These are phyloP conservation scores for Alternaria postmessia DNA, from an alignment of 2,329 filamentous ascomycete genomes.

Conservation along the genomic window DNA sequence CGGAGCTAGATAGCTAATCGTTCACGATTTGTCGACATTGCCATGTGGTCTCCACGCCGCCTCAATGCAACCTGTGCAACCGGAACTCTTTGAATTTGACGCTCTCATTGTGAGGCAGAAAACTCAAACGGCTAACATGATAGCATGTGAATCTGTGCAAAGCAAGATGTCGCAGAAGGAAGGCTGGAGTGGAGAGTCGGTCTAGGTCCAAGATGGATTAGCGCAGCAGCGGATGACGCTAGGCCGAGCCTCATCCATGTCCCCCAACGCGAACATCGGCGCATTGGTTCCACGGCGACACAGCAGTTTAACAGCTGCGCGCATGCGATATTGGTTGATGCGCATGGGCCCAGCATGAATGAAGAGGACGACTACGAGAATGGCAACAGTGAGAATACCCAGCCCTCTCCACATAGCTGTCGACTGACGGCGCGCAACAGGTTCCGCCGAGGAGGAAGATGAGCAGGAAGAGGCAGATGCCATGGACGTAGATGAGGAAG, in stretches of 20 bases:
- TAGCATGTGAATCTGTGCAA: too few relatives aligned
- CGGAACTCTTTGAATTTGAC: too few relatives aligned
- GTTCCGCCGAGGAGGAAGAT: conserved; percentile 39
- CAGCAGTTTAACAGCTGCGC: not conserved
- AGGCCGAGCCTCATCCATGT: conserved; percentile 18
- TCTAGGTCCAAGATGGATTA: not conserved
- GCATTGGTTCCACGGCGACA: conserved; percentile 10
- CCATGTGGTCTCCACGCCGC: too few relatives aligned
- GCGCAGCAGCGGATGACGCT: conserved; percentile 12
- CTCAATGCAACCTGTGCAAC: too few relatives aligned
- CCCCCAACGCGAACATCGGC: conserved; percentile 12
- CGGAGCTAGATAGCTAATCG: too few relatives aligned
- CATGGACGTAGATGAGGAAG: conserved; percentile 35
- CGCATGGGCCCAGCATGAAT: conserved; percentile 40
- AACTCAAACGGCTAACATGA: too few relatives aligned
- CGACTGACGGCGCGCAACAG: conserved; percentile 24
- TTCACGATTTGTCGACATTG: too few relatives aligned
- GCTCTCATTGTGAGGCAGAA: too few relatives aligned
- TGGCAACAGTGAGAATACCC: conserved; percentile 43
- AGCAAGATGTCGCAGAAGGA: not conserved
- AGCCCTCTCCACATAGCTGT: not conserved
- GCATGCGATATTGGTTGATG: not conserved
- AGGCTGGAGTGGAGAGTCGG: not conserved
- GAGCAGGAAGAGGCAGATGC: conserved; percentile 51
- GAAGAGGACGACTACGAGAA: conserved; percentile 59